Evolutionary conservation across 2,329 filamentous ascomycete genomes (phyloP).

Genomic region (Magnaporthiopsis rhizophila): DNA sequence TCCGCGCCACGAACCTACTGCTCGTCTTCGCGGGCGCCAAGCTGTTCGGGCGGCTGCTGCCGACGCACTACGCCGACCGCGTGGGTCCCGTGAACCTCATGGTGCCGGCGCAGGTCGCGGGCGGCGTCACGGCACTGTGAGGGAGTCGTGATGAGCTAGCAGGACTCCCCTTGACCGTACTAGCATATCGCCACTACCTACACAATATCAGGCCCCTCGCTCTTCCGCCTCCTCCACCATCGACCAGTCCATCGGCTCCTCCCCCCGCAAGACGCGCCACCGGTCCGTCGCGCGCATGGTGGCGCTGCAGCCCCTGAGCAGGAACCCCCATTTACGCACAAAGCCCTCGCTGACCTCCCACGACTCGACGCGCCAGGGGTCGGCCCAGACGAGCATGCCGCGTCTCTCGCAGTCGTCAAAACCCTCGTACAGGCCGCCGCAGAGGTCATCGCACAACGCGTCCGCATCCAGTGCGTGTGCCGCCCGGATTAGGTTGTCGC

Average conservation of each 20-base stretch:
- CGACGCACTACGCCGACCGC: slow-evolving; percentile 37
- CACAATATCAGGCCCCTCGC: background rate
- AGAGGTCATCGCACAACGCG: slow-evolving; percentile 21
- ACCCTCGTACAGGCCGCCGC: slow-evolving; percentile 14
- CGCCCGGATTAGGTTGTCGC: slow-evolving; percentile 21
- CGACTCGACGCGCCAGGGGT: slow-evolving; percentile 27
- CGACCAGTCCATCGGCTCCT: slow-evolving; percentile 13
- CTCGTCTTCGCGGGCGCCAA: slow-evolving; percentile 47
- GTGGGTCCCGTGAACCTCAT: slow-evolving; percentile 45
- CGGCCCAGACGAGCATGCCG: slow-evolving; percentile 29
- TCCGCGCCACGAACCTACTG: slow-evolving; percentile 39
- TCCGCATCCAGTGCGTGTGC: slow-evolving; percentile 17
- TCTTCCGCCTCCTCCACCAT: background rate
- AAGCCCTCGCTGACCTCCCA: slow-evolving; percentile 36
- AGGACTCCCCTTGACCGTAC: too few species aligned
- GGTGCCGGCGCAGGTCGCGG: slow-evolving; percentile 31
- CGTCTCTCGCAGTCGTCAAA: slow-evolving; percentile 18
- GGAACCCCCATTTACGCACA: slow-evolving; percentile 27
- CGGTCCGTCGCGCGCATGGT: slow-evolving; percentile 27
- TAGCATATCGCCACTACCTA: too few species aligned
- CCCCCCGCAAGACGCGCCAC: slow-evolving; percentile 25
- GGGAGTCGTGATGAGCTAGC: too few species aligned
- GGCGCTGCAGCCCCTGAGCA: slow-evolving; percentile 28
- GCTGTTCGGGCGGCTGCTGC: slow-evolving; percentile 37
- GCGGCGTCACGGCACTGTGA: slow-evolving; percentile 27